Percentiles rank a stretch among this genome's conserved stretches.
Evolutionary conservation across 2,329 filamentous ascomycete species (phyloP).

Genomic region (Onygena corvina): DNA sequence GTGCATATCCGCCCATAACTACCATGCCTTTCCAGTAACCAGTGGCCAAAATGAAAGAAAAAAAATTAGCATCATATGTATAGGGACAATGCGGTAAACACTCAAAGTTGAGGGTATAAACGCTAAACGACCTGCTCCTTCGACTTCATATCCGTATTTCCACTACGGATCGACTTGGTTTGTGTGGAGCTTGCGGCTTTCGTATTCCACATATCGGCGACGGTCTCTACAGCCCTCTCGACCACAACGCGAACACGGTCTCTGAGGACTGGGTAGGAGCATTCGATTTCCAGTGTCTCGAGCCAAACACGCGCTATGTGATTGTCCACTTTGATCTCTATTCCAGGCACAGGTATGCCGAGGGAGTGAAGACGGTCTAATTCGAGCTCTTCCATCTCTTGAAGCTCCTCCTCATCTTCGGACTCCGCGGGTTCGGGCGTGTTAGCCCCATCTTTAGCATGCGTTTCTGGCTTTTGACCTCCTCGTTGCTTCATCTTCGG

Average conservation of each 20-base stretch:
- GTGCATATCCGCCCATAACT: no score
- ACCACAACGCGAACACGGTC: slow-evolving; percentile 82
- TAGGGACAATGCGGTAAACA: no score
- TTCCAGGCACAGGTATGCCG: slow-evolving; percentile 80
- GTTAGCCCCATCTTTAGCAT: slow-evolving; percentile 24
- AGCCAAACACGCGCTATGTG: slow-evolving; percentile 82
- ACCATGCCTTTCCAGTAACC: no score
- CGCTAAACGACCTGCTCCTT: background rate
- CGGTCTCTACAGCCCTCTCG: slow-evolving; percentile 77
- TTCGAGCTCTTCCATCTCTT: slow-evolving; percentile 52
- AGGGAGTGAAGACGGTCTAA: slow-evolving; percentile 66
- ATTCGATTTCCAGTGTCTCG: slow-evolving; percentile 84
- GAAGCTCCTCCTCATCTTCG: slow-evolving; percentile 31
- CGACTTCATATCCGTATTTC: background rate
- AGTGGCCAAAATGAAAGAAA: no score
- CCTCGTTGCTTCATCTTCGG: slow-evolving; percentile 38
- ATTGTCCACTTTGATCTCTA: slow-evolving; percentile 79
- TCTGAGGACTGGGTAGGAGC: slow-evolving; percentile 60
- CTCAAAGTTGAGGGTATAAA: background rate
- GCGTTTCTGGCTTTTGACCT: slow-evolving; percentile 5
- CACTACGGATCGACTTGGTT: background rate
- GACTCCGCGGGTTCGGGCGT: slow-evolving; percentile 21
- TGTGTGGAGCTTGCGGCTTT: slow-evolving; percentile 5
- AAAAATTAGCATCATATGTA: no score
- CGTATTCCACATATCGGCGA: slow-evolving; percentile 52